Evolutionary conservation across 1,139 yeast genomes (phyloP).

Genomic region (Pichia sp.): DNA sequence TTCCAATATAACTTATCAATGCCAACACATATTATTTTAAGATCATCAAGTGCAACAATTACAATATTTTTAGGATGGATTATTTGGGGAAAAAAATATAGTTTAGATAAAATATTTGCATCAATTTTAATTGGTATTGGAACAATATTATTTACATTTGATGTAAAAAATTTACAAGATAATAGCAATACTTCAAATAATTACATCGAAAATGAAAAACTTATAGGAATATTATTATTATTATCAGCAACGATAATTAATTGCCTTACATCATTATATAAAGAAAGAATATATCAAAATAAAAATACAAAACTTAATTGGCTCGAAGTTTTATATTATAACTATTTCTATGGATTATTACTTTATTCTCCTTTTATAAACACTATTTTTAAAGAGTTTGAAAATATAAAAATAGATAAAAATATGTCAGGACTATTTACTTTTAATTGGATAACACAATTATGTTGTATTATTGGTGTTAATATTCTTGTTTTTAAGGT

Average conservation of each 20-base stretch:
- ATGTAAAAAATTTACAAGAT: not conserved
- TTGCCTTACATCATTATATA: constrained; percentile 45
- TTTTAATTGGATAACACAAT: constrained; percentile 56
- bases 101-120: constrained; percentile 40
- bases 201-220: not conserved
- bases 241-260: constrained; percentile 17
- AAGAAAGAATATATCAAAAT: constrained; percentile 41
- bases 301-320: constrained; percentile 37
- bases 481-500: constrained; percentile 52
- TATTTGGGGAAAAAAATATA: constrained; percentile 41
- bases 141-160: constrained; percentile 43
- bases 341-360: constrained; percentile 54
- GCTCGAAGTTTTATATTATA: constrained; percentile 59
- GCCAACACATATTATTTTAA: constrained; percentile 60
- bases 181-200: too few species aligned
- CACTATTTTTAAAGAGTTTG: constrained; percentile 12
- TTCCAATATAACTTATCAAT: constrained; percentile 54
- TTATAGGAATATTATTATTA: constrained; percentile 7
- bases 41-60: constrained; percentile 60
- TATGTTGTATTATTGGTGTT: constrained; percentile 61
- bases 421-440: constrained; percentile 27
- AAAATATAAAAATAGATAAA: constrained; percentile 15
- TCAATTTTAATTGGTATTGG: constrained; percentile 52
- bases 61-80: constrained; percentile 54
- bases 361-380: constrained; percentile 38